Conservation (phyloP, 2,329 filamentous ascomycete species). For the Zymoseptoria crescenta region DNA sequence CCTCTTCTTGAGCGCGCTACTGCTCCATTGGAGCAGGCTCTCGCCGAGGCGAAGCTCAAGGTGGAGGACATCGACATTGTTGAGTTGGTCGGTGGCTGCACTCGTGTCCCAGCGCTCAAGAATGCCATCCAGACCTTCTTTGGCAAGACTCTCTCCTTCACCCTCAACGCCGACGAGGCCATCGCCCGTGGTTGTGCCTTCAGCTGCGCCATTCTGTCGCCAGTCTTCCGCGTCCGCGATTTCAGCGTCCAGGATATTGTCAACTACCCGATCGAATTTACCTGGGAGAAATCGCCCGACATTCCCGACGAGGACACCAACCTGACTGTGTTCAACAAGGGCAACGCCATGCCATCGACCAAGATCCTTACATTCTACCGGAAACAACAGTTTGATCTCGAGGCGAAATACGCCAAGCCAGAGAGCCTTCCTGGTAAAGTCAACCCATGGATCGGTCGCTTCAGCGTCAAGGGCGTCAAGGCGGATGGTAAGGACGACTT, state of each 20-base stretch:
- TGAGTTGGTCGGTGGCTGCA: slow-evolving; percentile 90
- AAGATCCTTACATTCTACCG: slow-evolving; percentile 99
- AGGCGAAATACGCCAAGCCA: slow-evolving; percentile 86
- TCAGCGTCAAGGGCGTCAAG: slow-evolving; percentile 97
- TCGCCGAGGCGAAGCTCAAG: slow-evolving; percentile 86
- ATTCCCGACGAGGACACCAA: slow-evolving; percentile 98
- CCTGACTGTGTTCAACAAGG: slow-evolving; percentile 94
- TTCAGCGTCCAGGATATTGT: slow-evolving; percentile 97
- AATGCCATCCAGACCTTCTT: slow-evolving; percentile 85
- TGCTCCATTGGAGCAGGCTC: slow-evolving; percentile 75
- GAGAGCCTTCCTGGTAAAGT: slow-evolving; percentile 80
- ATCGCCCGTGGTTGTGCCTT: slow-evolving; percentile 93
- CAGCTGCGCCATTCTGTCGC: slow-evolving; percentile 93
- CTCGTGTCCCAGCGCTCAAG: slow-evolving; percentile 89
- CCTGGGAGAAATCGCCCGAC: slow-evolving; percentile 96
- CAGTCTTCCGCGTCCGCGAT: slow-evolving; percentile 96
- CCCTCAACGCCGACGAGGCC: slow-evolving; percentile 96
- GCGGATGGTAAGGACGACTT: slow-evolving; percentile 90
- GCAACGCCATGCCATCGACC: slow-evolving; percentile 93
- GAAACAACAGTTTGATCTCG: slow-evolving; percentile 93
- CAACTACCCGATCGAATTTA: slow-evolving; percentile 96
- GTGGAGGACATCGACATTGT: slow-evolving; percentile 86
- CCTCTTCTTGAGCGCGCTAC: slow-evolving; percentile 69
- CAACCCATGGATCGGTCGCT: slow-evolving; percentile 91
- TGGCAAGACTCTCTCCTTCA: slow-evolving; percentile 86